A percentile compares a stretch with the other conserved stretches of the same genome.
phyloP scores from a whole-genome alignment of 257 asterid genomes.

The Salvia hispanica region DNA sequence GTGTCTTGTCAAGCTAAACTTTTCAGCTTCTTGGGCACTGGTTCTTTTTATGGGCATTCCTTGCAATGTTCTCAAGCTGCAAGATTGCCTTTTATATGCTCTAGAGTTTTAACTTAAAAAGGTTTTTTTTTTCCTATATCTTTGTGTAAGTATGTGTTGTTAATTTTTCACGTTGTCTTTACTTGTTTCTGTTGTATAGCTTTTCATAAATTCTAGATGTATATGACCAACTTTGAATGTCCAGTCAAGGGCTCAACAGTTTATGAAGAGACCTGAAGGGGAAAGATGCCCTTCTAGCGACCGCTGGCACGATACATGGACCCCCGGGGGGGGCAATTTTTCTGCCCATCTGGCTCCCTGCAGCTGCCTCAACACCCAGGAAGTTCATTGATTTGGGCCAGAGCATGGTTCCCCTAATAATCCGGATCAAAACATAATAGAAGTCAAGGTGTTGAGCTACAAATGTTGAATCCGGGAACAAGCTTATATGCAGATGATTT shows the following conservation, averaged over 20 bases:
- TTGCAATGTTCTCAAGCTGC: conserved; percentile 6
- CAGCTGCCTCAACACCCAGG: conserved; percentile 78
- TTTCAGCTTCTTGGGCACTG: neutral
- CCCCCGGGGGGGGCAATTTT: conserved; percentile 62
- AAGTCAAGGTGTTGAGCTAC: conserved; percentile 84
- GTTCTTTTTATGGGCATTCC: conserved; percentile 4
- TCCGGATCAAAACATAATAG: conserved; percentile 73
- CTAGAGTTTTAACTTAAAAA: conserved; percentile 12
- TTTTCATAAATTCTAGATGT: conserved; percentile 15
- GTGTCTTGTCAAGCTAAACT: neutral
- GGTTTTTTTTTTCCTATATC: neutral
- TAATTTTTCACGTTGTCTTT: neutral
- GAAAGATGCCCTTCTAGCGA: conserved; percentile 66
- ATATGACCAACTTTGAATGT: conserved; percentile 25
- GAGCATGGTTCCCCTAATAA: conserved; percentile 62
- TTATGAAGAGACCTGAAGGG: conserved; percentile 87
- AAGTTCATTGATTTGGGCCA: conserved; percentile 73
- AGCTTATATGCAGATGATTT: conserved; percentile 81
- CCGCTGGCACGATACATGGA: conserved; percentile 75
- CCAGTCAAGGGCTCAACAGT: conserved; percentile 76
- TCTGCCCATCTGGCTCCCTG: conserved; percentile 66
- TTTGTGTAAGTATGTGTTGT: neutral
- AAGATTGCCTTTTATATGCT: conserved; percentile 8
- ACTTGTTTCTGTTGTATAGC: conserved; percentile 21
- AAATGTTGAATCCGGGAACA: conserved; percentile 73